A percentile compares a stretch with the other conserved stretches of the same genome.
Conservation (phyloP, 345 rosid genomes). For the Populus tremula region DNA sequence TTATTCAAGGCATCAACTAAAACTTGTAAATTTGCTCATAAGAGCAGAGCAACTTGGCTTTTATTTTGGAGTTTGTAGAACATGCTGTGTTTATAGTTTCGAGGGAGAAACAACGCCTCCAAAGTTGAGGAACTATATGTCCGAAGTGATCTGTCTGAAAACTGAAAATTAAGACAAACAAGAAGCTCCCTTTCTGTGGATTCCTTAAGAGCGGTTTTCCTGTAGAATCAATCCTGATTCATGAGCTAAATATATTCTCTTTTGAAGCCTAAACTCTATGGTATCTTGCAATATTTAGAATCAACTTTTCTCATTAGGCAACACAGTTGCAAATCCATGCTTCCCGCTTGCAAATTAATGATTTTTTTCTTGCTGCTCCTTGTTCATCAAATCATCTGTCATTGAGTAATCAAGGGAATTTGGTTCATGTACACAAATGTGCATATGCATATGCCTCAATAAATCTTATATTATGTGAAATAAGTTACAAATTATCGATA, state of each 20-base stretch:
- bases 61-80: background rate
- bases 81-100: background rate
- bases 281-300: background rate
- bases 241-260: background rate
- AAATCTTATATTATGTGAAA: background rate
- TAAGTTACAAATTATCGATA: background rate
- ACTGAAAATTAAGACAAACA: background rate
- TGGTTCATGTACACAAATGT: background rate
- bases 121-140: background rate
- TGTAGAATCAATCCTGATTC: background rate
- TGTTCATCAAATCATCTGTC: background rate
- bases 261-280: background rate
- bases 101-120: background rate
- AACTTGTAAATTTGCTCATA: background rate
- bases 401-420: too few relatives aligned
- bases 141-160: background rate
- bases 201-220: background rate
- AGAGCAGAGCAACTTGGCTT: background rate
- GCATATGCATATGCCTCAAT: background rate
- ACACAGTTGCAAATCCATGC: background rate
- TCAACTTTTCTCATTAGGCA: background rate
- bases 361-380: background rate
- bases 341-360: background rate
- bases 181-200: background rate
- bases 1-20: background rate